phyloP scores from a whole-genome alignment of 2,329 filamentous ascomycete genomes.

The Diaporthe australafricana region DNA sequence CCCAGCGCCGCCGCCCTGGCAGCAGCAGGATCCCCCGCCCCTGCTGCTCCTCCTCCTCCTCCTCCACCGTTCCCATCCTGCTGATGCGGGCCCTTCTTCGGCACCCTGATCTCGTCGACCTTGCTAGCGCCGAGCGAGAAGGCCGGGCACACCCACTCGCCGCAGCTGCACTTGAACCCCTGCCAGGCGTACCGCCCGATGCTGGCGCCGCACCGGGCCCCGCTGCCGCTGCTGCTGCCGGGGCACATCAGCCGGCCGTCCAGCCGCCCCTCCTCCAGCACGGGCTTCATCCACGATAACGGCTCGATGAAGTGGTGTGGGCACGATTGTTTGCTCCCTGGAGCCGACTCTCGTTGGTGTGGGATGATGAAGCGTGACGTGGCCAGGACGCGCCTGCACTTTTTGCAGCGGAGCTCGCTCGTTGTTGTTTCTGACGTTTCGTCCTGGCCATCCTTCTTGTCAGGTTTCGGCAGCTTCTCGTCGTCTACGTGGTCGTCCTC shows the following conservation, averaged over 20 bases:
- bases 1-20: constrained; percentile 51
- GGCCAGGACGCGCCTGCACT: constrained; percentile 79
- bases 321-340: constrained; percentile 60
- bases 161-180: constrained; percentile 91
- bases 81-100: constrained; percentile 28
- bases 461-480: constrained; percentile 49
- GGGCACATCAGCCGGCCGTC: constrained; percentile 90
- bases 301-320: constrained; percentile 93
- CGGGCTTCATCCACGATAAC: constrained; percentile 91
- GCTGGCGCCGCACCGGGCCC: constrained; percentile 78
- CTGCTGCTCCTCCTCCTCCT: constrained; percentile 30
- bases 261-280: constrained; percentile 82
- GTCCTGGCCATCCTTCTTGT: constrained; percentile 26
- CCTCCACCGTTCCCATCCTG: constrained; percentile 17
- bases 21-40: constrained; percentile 38
- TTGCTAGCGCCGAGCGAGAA: constrained; percentile 86
- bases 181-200: constrained; percentile 97
- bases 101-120: constrained; percentile 75
- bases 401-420: constrained; percentile 83
- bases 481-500: constrained; percentile 72
- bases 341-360: constrained; percentile 59
- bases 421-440: constrained; percentile 32
- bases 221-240: constrained; percentile 59
- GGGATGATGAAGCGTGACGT: constrained; percentile 72
- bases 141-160: constrained; percentile 89